Evolutionary conservation across 768 basidiomycete species (phyloP), one percentile per base, ranked within the genome.

Genomic region (Termitomyces sp.): DNA sequence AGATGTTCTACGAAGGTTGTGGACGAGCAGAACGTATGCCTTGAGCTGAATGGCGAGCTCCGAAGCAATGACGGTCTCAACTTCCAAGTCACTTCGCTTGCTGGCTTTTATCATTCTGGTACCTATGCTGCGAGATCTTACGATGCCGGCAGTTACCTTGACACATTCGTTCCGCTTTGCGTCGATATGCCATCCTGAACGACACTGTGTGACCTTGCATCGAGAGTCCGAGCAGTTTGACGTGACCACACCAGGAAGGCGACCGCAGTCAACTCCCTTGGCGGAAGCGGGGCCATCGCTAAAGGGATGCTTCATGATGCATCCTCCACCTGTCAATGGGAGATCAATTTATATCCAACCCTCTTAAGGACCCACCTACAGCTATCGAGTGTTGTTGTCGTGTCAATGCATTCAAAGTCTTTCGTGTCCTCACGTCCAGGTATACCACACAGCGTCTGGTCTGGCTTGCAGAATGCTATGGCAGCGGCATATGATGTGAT

Each of bases 391-490:
- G 72, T 63, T 30, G 56, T 62, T 3, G 59, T 61, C 34, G 70
- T 73, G 58, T 78, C 70, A 55, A 79, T 62, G 55, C 78, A 79
- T 61, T 78, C 78, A 55, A 73, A 78, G 30, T 60, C 69, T 11
- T 65, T 55, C 6, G 66, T 55, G 27, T 60, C 69, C 52, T 66
- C 65, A 8, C 67, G 63, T 51, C 75, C 74, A 39, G 67, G 61
- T 50, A 78, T 67, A 7, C 77, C 77, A 52, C 78, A 79, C 24
- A 78, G 72, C 12, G 60, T 63, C 67, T 74, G 67, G 44, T 64
- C 60, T 7, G 62, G 16, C 45, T 64, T 69, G 60, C 73, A 77
- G 11, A 58, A 60, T 11, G 60, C 59, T 59, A 67, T 61, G 0
- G 75, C 77, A 42, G 72, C 72, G 41, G 66, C 58, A 31, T 73